Base-by-base conservation (phyloP, 805 yeast species). In the Suhomyces sp. region DNA sequence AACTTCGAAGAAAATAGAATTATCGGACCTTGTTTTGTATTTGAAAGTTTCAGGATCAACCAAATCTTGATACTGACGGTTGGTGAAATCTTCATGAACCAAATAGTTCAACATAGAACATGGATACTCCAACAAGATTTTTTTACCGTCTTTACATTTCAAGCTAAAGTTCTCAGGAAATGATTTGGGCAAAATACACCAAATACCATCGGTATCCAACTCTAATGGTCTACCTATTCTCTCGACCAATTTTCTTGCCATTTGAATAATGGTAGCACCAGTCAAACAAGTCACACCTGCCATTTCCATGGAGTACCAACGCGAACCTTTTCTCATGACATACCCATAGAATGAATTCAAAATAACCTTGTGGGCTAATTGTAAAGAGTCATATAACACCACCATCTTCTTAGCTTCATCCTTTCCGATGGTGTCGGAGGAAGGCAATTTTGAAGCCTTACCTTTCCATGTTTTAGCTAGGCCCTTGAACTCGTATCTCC, bases 291-390 rank as follows among this genome's bases (percentile, higher is more conserved):
- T 94, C 17, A 94, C 94, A 56, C 99, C 99, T 0, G 99, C 99
- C 99, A 96, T 94, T 68, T 94, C 99, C 94, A 94, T 91, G 0
- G 99, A 94, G 63, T 92, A 94, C 99, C 99, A 94, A 54, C 99
- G 80, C 0, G 99, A 94, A 39, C 99, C 99, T 63, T 94, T 94
- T 70, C 99, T 82, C 99, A 94, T 94, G 12, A 94, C 99, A 63
- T 94, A 94, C 47, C 99, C 99, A 62, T 94, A 94, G 66, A 94
- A 94, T 0, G 98, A 93, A 64, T 94, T 94, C 62, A 94, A 78
- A 71, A 94, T 94, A 64, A 93, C 97, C 64, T 94, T 94, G 68
- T 94, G 98, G 0, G 99, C 99, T 57, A 94, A 78, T 71, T 94
- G 99, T 60, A 94, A 75, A 2, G 99, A 93, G 65, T 94, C 99